Percentiles rank a stretch among this genome's conserved stretches.
Conservation (phyloP, 306 rosid genomes). For the Lathyrus sativus region DNA sequence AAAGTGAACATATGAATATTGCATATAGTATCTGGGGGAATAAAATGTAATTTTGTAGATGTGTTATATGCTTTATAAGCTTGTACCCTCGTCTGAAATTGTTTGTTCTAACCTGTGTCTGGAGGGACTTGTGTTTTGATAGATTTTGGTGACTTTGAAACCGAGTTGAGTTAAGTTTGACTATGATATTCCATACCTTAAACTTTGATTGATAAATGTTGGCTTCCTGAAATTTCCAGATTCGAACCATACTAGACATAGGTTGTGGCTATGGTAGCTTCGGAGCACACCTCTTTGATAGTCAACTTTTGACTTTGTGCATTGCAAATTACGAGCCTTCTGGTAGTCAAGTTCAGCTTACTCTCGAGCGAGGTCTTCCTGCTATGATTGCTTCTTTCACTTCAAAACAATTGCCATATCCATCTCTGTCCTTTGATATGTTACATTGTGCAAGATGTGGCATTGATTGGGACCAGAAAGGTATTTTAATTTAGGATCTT, state of each 20-base stretch:
- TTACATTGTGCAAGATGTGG: slow-evolving; percentile 96
- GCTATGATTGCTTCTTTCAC: slow-evolving; percentile 92
- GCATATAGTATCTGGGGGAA: no score
- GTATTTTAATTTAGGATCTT: slow-evolving; percentile 38
- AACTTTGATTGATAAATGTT: slow-evolving; percentile 32
- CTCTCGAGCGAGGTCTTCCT: slow-evolving; percentile 98
- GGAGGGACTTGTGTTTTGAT: slow-evolving; percentile 3
- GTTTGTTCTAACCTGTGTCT: slow-evolving; percentile 17
- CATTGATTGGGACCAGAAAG: slow-evolving; percentile 93
- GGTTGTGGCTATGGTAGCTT: slow-evolving; percentile 99
- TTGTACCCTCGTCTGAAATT: background rate
- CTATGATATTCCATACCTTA: background rate
- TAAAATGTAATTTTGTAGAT: no score
- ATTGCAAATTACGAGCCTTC: slow-evolving; percentile 95
- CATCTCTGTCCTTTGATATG: slow-evolving; percentile 96
- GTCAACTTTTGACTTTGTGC: slow-evolving; percentile 88
- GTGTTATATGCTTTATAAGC: background rate
- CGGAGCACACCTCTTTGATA: slow-evolving; percentile 93
- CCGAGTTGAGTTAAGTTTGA: background rate
- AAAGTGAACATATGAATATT: no score
- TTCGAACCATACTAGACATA: slow-evolving; percentile 86
- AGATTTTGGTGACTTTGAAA: slow-evolving; percentile 4
- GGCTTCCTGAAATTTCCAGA: slow-evolving; percentile 57
- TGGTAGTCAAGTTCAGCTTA: slow-evolving; percentile 98
- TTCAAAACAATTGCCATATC: slow-evolving; percentile 86